These are phyloP conservation scores for Daldinia decipiens DNA, from an alignment of 495 filamentous ascomycete species.

Conservation along the genomic window DNA sequence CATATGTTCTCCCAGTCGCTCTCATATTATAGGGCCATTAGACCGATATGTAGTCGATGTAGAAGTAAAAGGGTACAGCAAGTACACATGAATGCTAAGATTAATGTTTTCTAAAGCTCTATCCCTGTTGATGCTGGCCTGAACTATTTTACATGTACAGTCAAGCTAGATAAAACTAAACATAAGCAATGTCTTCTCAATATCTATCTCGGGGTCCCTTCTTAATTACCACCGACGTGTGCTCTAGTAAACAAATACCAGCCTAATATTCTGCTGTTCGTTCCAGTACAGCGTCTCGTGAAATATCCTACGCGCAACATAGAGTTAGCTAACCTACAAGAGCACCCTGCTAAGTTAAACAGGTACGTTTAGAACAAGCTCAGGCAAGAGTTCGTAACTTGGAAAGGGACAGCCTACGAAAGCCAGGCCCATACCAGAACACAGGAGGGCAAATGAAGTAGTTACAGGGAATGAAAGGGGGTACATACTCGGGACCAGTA, in stretches of 20 bases:
- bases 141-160: background rate
- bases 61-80: background rate
- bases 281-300: slow-evolving; percentile 1
- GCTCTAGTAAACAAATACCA: background rate
- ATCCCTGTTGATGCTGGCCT: too few species aligned
- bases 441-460: background rate
- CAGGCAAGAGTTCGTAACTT: background rate
- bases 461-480: background rate
- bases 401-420: background rate
- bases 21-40: background rate
- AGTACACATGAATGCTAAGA: background rate
- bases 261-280: background rate
- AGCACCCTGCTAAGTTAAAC: background rate
- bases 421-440: background rate
- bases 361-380: background rate
- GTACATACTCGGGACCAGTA: slow-evolving; percentile 65
- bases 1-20: background rate
- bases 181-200: background rate
- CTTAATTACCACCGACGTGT: background rate
- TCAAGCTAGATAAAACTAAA: background rate
- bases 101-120: background rate
- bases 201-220: background rate
- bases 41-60: background rate
- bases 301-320: background rate
- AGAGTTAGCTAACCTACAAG: background rate